phyloP scores from a whole-genome alignment of 306 rosid species.

The cucumber (Cucumis sativus) region DNA sequence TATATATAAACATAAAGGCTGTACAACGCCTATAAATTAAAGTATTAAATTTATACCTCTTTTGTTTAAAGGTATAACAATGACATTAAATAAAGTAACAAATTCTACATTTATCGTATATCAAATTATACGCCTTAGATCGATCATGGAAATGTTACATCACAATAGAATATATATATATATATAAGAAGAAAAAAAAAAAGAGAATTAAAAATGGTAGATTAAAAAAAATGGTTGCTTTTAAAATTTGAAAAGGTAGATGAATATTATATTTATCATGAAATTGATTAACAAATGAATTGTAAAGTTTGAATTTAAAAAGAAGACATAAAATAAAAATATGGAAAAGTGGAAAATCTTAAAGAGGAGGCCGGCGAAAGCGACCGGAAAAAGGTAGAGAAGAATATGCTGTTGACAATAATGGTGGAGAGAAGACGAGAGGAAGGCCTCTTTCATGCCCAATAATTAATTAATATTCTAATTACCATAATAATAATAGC shows the following conservation, averaged over 20 bases:
- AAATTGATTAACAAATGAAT: background rate
- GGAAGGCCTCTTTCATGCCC: background rate
- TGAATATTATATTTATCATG: background rate
- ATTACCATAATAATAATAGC: background rate
- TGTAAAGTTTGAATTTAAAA: background rate
- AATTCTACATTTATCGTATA: background rate
- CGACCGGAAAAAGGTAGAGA: background rate
- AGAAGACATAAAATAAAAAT: background rate
- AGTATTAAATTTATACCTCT: background rate
- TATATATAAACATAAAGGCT: background rate
- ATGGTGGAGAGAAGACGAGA: constrained; percentile 1
- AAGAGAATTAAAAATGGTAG: background rate
- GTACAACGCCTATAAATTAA: background rate
- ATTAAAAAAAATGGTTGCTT: background rate
- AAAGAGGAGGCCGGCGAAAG: background rate
- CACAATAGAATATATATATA: background rate
- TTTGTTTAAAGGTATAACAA: background rate
- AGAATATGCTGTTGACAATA: constrained; percentile 4
- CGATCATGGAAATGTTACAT: background rate
- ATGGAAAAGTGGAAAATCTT: background rate
- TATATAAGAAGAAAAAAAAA: background rate
- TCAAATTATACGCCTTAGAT: background rate
- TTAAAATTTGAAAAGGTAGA: background rate
- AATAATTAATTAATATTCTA: background rate
- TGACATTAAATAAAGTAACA: background rate